Evolutionary conservation across 257 asterid genomes (phyloP).

Genomic region (Knoxia roxburghii): DNA sequence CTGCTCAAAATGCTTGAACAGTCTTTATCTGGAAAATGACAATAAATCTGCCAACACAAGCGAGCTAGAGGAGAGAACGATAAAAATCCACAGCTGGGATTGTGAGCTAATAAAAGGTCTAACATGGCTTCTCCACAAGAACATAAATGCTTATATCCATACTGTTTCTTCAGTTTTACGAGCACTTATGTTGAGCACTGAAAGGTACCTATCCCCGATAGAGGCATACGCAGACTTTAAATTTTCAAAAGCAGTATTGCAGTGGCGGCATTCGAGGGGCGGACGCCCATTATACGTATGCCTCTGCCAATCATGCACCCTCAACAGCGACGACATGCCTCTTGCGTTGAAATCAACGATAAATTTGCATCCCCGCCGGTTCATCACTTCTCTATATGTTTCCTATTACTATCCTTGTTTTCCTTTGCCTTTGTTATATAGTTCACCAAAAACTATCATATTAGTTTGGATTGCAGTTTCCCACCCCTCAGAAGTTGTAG

Average conservation of each 20-base stretch:
- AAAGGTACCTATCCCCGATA: conserved; percentile 45
- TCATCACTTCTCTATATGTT: conserved; percentile 22
- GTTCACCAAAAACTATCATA: conserved; percentile 21
- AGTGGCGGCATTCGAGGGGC: no score
- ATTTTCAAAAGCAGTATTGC: no score
- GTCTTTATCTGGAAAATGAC: conserved; percentile 54
- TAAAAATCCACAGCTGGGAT: conserved; percentile 60
- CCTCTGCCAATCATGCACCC: conserved; percentile 54
- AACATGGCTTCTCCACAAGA: conserved; percentile 85
- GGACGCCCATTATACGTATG: no score
- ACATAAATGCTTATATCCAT: conserved; percentile 59
- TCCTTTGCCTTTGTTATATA: conserved; percentile 19
- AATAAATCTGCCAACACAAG: conserved; percentile 32
- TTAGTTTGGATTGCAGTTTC: conserved; percentile 21
- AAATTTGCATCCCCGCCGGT: conserved; percentile 46
- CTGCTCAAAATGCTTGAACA: conserved; percentile 71
- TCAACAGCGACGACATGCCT: conserved; percentile 80
- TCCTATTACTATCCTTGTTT: conserved; percentile 34
- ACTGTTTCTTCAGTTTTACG: conserved; percentile 82
- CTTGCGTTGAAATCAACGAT: conserved; percentile 64
- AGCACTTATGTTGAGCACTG: conserved; percentile 61
- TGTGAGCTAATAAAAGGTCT: conserved; percentile 88
- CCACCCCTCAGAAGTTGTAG: conserved; percentile 16
- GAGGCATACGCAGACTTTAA: no score
- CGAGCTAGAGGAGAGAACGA: conserved; percentile 40